Conservation (phyloP, 2,329 filamentous ascomycete genomes). For the Beauveria bassiana region DNA sequence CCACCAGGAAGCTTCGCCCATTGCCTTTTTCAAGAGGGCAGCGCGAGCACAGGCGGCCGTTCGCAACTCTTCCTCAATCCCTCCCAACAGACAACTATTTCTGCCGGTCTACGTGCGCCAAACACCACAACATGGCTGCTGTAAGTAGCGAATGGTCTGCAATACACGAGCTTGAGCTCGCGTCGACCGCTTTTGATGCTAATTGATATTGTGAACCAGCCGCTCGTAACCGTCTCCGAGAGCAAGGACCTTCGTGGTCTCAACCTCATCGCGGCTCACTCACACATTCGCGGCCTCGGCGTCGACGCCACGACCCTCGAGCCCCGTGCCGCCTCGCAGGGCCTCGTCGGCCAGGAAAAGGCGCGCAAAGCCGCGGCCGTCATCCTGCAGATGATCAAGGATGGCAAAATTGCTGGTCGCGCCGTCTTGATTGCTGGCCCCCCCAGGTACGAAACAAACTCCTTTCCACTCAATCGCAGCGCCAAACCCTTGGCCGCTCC, state of each 20-base stretch:
- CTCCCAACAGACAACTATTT: constrained; percentile 11
- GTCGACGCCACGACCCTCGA: constrained; percentile 89
- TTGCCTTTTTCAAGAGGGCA: constrained; percentile 11
- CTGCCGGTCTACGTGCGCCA: constrained; percentile 15
- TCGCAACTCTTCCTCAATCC: neutral
- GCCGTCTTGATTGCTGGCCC: constrained; percentile 93
- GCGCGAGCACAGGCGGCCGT: neutral
- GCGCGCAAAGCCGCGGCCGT: constrained; percentile 93
- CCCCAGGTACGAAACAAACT: constrained; percentile 51
- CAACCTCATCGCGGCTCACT: constrained; percentile 97
- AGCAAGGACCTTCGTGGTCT: constrained; percentile 92
- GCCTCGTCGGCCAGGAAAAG: constrained; percentile 92
- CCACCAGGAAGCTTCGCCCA: constrained; percentile 8
- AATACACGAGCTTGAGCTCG: neutral
- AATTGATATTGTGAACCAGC: constrained; percentile 29
- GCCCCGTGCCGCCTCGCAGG: constrained; percentile 77
- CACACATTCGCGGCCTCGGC: constrained; percentile 91
- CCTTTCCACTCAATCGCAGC: no score
- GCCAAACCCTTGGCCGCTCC: neutral
- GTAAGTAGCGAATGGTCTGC: constrained; percentile 29
- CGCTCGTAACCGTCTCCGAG: constrained; percentile 76
- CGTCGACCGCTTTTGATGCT: constrained; percentile 9
- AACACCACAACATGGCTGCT: constrained; percentile 39
- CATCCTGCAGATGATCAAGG: constrained; percentile 97
- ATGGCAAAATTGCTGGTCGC: constrained; percentile 94